Conservation (phyloP, 1,139 yeast genomes). For the Pichia norvegensis region DNA sequence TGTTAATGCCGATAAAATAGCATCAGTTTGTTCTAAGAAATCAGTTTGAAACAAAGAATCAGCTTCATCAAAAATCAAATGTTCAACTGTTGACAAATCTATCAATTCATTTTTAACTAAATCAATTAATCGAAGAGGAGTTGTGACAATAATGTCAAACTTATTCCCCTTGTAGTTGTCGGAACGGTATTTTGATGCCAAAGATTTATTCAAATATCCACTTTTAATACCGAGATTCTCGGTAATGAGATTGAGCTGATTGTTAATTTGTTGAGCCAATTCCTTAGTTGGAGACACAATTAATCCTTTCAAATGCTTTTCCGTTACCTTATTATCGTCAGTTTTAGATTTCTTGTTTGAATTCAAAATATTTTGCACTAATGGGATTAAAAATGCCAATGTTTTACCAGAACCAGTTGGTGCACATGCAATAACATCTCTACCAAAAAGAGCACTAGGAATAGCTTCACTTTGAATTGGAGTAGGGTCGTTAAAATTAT, state of each 20-base stretch:
- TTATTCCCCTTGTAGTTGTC: conserved; percentile 49
- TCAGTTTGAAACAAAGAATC: conserved; percentile 89
- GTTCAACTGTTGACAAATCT: conserved; percentile 59
- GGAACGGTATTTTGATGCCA: conserved; percentile 62
- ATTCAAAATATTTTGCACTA: conserved; percentile 49
- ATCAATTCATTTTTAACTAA: conserved; percentile 54
- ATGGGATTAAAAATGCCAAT: conserved; percentile 78
- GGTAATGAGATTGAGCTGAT: conserved; percentile 55
- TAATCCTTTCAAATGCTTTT: conserved; percentile 48
- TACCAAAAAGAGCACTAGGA: conserved; percentile 25
- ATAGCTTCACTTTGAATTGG: conserved; percentile 76
- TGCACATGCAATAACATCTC: conserved; percentile 52
- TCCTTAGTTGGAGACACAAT: conserved; percentile 91
- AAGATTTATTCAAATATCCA: conserved; percentile 66
- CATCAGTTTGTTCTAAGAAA: conserved; percentile 87
- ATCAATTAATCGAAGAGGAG: conserved; percentile 84
- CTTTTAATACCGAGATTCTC: conserved; percentile 50
- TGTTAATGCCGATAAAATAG: conserved; percentile 63
- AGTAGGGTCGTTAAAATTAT: conserved; percentile 79
- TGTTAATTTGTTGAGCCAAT: conserved; percentile 77
- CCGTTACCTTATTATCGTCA: conserved; percentile 8
- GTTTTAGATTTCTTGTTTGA: conserved; percentile 12
- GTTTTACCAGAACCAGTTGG: conserved; percentile 98
- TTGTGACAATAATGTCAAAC: conserved; percentile 74
- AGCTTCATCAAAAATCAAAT: conserved; percentile 87